phyloP scores from a whole-genome alignment of 2,329 filamentous ascomycete genomes.

The Aschersonia sp. region DNA sequence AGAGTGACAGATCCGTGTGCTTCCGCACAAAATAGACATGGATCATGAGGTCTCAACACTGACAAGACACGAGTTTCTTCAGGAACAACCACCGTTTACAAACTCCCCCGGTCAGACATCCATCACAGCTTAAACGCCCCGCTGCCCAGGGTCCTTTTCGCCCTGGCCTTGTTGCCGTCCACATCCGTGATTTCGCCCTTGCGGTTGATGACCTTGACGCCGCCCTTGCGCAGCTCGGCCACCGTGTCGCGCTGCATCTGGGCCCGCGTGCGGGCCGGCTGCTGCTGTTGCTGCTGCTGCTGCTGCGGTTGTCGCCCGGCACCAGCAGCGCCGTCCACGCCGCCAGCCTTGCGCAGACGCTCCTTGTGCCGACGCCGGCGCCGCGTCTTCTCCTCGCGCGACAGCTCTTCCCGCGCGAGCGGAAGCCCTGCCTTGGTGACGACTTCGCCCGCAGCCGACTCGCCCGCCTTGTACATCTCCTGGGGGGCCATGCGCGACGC shows the following conservation, averaged over 20 bases:
- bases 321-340: conserved; percentile 12
- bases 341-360: conserved; percentile 56
- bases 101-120: not conserved
- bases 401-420: conserved; percentile 73
- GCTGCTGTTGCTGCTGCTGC: not conserved
- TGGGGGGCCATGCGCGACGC: conserved; percentile 78
- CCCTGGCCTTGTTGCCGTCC: conserved; percentile 60
- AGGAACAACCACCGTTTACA: too few species aligned
- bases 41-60: too few species aligned
- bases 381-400: conserved; percentile 67
- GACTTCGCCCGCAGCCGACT: conserved; percentile 55
- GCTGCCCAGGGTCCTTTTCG: conserved; percentile 33
- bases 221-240: conserved; percentile 63
- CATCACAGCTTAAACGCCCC: conserved; percentile 45
- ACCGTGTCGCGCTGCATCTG: conserved; percentile 34
- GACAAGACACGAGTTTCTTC: too few species aligned
- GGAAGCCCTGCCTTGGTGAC: conserved; percentile 65
- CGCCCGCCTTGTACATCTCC: conserved; percentile 78
- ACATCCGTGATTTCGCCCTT: conserved; percentile 77
- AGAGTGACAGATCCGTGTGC: too few species aligned
- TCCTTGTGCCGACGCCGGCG: conserved; percentile 73
- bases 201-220: conserved; percentile 82
- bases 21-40: too few species aligned
- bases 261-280: conserved; percentile 31
- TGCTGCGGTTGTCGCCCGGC: not conserved